Evolutionary conservation across 2,329 filamentous ascomycete species (phyloP), one percentile per base, ranked within the genome.

Genomic region (Neopestalotiopsis clavispora): DNA sequence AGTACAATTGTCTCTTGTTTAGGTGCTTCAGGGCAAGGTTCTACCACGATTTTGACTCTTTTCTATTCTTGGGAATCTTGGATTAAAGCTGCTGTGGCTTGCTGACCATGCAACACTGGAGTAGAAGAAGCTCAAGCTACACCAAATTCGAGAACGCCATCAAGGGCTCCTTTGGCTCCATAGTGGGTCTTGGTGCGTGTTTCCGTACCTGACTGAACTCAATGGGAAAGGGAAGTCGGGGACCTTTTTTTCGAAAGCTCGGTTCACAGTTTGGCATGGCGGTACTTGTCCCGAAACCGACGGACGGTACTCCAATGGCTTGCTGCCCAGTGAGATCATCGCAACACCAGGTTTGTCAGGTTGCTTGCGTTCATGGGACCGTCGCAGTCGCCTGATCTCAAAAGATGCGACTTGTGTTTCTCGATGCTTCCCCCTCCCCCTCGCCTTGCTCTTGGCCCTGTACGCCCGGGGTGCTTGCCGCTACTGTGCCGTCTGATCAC

Each of bases 201-300:
- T 38, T 23, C 17, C 45, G 45, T 52, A 52, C 45, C 45, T 52
- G 45, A 52, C 34, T 38, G 34, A 38, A 38, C 34, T 38, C 34
- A 38, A 38, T 38, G 34, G 34, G 34, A 38, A 7, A 28, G 6
- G 10, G 10, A 52, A n/a, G 45, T 52, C 45, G 45, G 45, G 45
- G 45, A 52, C 45, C 45, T 52, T 52, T 7, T 38, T 28, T 28
- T 28, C 23, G 23, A 28, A 17, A 52, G 45, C 45, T 52, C 45
- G 45, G 45, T 52, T 52, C 45, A 52, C 45, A 23, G 4, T 9
- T 52, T 20, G 45, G 9, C 45, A 52, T 52, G n/a, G 45, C 45
- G 45, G 45, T 52, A n/a, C 45, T 52, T 52, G 45, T 52, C 45
- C 45, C 45, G 45, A 52, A 52, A 52, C 45, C 45, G 45, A 52